Evolutionary conservation across 2,329 filamentous ascomycete genomes (phyloP), one percentile per base, ranked within the genome.

Genomic region (Ascochyta rabiei): DNA sequence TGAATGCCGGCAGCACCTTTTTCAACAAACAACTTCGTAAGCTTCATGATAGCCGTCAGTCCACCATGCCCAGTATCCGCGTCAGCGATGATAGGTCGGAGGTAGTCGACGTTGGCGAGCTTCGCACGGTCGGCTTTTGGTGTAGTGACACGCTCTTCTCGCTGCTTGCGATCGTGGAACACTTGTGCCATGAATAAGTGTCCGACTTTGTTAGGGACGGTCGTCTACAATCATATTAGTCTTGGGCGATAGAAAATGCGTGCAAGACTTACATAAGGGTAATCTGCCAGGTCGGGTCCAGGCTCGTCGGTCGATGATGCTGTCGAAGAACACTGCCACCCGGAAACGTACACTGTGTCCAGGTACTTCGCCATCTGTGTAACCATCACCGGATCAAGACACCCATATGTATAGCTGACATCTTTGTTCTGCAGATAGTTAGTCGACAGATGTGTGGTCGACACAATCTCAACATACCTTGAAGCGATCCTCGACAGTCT

Each of bases 321-420:
- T 7, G 95, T 99, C 21, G 93, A 97, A 1, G 93, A 98, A 62
- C 91, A 96, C 79, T 99, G 95, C 95, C 95, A 99, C 62, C 95
- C 95, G 49, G 95, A 98, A 59, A 99, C 95, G 76, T 99, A 99
- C 75, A 99, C 91, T 30, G 95, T 99, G 74, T 99, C 95, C 59
- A 99, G 84, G 77, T 96, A 98, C 79, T 98, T 96, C 69, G 93
- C 93, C 95, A 99, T 99, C 78, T 99, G 95, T 24, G 95, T 98
- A 75, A 99, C 85, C 90, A 97, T 97, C 52, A 96, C 96, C 10
- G 95, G 95, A 74, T 99, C 95, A 62, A 99, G 83, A 79, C 95
- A 98, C 71, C 95, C 95, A 74, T 97, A 99, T 53, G 95, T 99
- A 81, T 89, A 96, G 78, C 91, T 96, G 42, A 90, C 90, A 71